A percentile compares a stretch with the other conserved stretches of the same genome.
These are phyloP conservation scores for Rhytidiadelphus loreus DNA, from an alignment of 225 moss, liverwort and hornwort species.

Conservation along the genomic window DNA sequence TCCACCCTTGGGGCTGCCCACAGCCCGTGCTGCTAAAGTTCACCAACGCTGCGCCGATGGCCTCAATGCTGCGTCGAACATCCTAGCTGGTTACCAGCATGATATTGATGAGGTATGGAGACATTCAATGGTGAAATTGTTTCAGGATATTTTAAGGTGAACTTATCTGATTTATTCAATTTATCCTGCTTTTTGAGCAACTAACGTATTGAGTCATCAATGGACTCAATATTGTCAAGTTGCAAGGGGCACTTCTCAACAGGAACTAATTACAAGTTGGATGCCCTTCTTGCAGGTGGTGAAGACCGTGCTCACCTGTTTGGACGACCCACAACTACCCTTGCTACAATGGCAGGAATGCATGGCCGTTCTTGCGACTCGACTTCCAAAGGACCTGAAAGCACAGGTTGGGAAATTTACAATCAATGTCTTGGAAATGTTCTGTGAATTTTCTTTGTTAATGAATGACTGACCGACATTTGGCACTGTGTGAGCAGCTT, in stretches of 20 bases:
- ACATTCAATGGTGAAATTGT: background rate
- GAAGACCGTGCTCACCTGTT: slow-evolving; percentile 70
- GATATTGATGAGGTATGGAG: slow-evolving; percentile 49
- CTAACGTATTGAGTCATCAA: background rate
- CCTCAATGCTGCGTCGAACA: slow-evolving; percentile 54
- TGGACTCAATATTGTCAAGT: background rate
- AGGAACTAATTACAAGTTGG: background rate
- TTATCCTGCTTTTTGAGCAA: background rate
- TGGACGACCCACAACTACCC: slow-evolving; percentile 92
- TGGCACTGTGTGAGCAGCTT: slow-evolving; percentile 41
- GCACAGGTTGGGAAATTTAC: slow-evolving; percentile 35
- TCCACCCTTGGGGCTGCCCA: slow-evolving; percentile 74
- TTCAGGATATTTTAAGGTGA: background rate
- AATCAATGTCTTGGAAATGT: background rate
- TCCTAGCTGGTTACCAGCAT: slow-evolving; percentile 86
- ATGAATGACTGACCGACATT: background rate
- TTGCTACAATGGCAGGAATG: slow-evolving; percentile 96
- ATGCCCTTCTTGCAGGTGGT: slow-evolving; percentile 58
- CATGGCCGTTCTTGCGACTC: slow-evolving; percentile 82
- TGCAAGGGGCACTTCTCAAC: background rate
- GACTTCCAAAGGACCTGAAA: slow-evolving; percentile 87
- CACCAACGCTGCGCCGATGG: slow-evolving; percentile 78
- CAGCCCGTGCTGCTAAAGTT: slow-evolving; percentile 81
- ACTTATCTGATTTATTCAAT: background rate
- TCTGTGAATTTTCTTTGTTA: background rate